Evolutionary conservation across 164 flowering plant genomes (phyloP), one percentile per base, ranked within the genome.

Genomic region (Malania oleifera): DNA sequence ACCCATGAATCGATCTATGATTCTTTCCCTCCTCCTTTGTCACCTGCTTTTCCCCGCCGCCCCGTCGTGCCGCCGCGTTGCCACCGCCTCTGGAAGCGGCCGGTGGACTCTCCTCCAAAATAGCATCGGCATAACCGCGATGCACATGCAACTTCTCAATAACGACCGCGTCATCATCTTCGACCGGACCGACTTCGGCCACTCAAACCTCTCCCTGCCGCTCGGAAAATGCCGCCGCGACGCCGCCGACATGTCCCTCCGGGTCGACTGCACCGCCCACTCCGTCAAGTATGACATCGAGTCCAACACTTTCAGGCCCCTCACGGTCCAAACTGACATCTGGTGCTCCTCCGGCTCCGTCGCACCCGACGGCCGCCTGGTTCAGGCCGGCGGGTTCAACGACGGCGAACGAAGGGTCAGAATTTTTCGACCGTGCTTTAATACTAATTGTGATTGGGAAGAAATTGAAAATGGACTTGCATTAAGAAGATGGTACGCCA

Each of bases 111-210:
- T 65, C 23, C 56, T 65, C 15, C 43, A 40, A 3, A 10, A 13
- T 8, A 58, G 55, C 64, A 54, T 59, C 11, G 69, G 69, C 52
- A 52, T 65, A 2, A 6, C 52, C 7, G 63, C 69, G 8, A 65
- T 65, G 69, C 69, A 65, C 53, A 59, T 65, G 64, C 69, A 65
- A 25, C 59, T 59, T 22, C 61, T 64, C 18, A 13, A 49, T 50
- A 57, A 47, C 15, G 60, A 64, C 48, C 54, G 60, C 29, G 68
- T 65, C 12, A 25, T 58, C 10, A 65, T 65, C 41, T 65, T 46
- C 45, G 69, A 65, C 46, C 58, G 63, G 18, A 65, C 69, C 14
- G 69, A 65, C 38, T 59, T 65, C 37, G 69, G 69, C 5, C 20
- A 10, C 7, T 65, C 69, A n/a, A 65, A 59, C 34, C 37, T 65